These are phyloP conservation scores for Helicostylum pulchrum DNA, from an alignment of 192 early-diverging fungal genomes.

Conservation along the genomic window DNA sequence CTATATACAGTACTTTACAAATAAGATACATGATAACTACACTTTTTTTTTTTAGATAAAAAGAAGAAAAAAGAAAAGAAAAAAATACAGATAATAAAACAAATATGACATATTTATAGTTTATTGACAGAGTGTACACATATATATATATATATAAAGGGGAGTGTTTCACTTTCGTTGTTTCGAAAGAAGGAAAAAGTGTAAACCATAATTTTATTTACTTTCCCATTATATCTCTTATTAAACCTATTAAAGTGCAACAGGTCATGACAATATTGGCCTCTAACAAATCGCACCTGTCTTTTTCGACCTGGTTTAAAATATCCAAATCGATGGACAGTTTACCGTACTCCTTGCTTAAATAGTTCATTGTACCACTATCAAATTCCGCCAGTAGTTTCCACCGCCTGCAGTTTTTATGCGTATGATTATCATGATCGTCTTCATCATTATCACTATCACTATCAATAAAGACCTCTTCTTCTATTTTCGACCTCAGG, in stretches of 20 bases:
- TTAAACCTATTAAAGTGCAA: slow-evolving; percentile 27
- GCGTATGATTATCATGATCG: slow-evolving; percentile 9
- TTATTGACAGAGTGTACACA: too few species aligned
- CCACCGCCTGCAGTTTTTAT: slow-evolving; percentile 6
- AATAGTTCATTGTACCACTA: not conserved
- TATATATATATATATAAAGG: too few species aligned
- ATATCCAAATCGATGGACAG: not conserved
- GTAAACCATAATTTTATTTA: slow-evolving; percentile 11
- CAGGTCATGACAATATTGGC: slow-evolving; percentile 25
- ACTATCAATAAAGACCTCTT: slow-evolving; percentile 15
- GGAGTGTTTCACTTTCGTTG: not conserved
- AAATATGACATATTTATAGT: not conserved
- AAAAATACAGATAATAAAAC: not conserved
- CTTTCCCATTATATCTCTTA: slow-evolving; percentile 10
- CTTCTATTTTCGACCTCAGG: not conserved
- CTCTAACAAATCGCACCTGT: not conserved
- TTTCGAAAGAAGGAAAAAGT: slow-evolving; percentile 17
- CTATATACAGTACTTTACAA: slow-evolving; percentile 30
- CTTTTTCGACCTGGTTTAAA: not conserved
- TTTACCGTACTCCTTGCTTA: not conserved
- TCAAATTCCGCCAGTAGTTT: slow-evolving; percentile 11
- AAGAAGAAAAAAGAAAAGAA: not conserved
- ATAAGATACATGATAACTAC: slow-evolving; percentile 6
- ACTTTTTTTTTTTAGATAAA: too few species aligned
- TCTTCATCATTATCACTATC: slow-evolving; percentile 15